Conservation (phyloP, 768 basidiomycete species). For the Pleurotus djamor region DNA sequence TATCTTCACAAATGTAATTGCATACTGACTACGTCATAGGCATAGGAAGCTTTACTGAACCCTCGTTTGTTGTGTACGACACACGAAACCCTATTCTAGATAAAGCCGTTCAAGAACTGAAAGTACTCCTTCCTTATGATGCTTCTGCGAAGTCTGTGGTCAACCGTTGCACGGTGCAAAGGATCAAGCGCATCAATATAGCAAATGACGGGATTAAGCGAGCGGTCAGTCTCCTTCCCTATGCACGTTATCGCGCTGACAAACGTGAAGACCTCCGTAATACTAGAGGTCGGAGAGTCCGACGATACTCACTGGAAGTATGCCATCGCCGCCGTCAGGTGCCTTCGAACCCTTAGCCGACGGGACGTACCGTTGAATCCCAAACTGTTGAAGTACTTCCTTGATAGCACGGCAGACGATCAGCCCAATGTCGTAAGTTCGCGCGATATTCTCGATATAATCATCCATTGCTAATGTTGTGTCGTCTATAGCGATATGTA, state of each 20-base stretch:
- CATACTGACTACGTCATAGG: conserved; percentile 35
- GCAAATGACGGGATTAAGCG: conserved; percentile 38
- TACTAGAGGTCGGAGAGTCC: conserved; percentile 59
- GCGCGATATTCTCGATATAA: too few species aligned
- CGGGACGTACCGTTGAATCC: conserved; percentile 54
- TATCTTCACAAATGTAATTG: too few species aligned
- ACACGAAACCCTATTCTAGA: conserved; percentile 42
- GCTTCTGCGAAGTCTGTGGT: conserved; percentile 36
- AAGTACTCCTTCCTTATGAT: conserved; percentile 26
- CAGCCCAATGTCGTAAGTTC: conserved; percentile 63
- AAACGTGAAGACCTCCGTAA: conserved; percentile 30
- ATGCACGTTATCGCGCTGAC: not conserved
- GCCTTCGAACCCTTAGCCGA: conserved; percentile 66
- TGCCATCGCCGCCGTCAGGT: conserved; percentile 64
- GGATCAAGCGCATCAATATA: conserved; percentile 38
- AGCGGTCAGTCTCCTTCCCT: conserved; percentile 34
- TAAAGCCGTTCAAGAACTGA: conserved; percentile 32
- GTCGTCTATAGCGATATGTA: conserved; percentile 53
- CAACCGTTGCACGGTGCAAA: conserved; percentile 36
- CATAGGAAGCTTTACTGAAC: conserved; percentile 60
- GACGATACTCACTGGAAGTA: conserved; percentile 79
- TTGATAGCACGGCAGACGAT: conserved; percentile 58
- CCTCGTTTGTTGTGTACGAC: conserved; percentile 53
- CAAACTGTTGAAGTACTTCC: conserved; percentile 52
- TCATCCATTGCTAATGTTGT: not conserved